These are phyloP conservation scores for Salvia splendens DNA, from an alignment of 257 asterid genomes.

Conservation along the genomic window DNA sequence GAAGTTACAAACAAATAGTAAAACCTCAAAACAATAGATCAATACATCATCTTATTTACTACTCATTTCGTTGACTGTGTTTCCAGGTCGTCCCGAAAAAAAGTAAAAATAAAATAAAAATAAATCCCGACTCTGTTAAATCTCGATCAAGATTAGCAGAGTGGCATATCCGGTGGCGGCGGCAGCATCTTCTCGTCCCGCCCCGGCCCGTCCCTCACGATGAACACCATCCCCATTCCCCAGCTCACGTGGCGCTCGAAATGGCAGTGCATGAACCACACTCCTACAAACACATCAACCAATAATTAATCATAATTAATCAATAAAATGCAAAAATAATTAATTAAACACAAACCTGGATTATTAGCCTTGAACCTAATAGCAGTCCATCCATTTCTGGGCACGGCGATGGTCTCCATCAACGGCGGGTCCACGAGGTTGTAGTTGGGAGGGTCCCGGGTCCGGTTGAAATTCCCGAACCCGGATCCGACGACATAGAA, in stretches of 20 bases:
- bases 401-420: constrained; percentile 51
- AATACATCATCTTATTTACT: neutral
- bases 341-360: constrained; percentile 43
- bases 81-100: constrained; percentile 26
- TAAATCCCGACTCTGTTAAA: too few species aligned
- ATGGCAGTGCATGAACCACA: constrained; percentile 57
- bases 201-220: constrained; percentile 42
- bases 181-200: constrained; percentile 35
- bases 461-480: constrained; percentile 49
- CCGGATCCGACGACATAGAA: constrained; percentile 63
- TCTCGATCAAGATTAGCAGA: constrained; percentile 22
- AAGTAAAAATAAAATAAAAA: neutral
- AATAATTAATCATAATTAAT: too few species aligned
- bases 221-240: constrained; percentile 54
- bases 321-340: neutral
- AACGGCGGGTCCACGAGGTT: constrained; percentile 64
- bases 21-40: neutral
- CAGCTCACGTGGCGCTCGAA: constrained; percentile 44
- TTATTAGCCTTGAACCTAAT: constrained; percentile 56
- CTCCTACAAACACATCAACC: constrained; percentile 31
- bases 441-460: constrained; percentile 40
- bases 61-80: neutral
- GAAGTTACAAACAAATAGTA: neutral
- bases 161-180: constrained; percentile 54
- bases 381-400: constrained; percentile 51